Evolutionary conservation across 192 early-diverging fungal genomes (phyloP).

Genomic region (Backusella liffmaniae): DNA sequence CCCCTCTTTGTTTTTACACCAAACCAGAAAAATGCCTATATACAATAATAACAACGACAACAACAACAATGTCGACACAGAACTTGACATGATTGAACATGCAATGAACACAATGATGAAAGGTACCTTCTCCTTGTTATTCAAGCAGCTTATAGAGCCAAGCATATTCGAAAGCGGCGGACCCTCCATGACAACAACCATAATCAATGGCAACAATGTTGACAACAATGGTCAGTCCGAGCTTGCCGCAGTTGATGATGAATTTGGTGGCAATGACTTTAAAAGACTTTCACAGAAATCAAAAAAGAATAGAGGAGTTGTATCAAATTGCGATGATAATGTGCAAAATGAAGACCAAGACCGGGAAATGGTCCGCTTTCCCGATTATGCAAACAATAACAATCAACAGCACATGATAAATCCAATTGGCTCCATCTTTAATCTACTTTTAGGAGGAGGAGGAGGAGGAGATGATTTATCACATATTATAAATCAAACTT

Average conservation of each 20-base stretch:
- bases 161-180: neutral
- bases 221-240: neutral
- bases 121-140: neutral
- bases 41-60: neutral
- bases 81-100: neutral
- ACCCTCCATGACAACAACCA: neutral
- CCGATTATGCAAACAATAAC: neutral
- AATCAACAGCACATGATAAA: neutral
- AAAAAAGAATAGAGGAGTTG: neutral
- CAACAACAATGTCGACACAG: neutral
- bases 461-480: neutral
- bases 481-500: neutral
- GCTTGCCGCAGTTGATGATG: neutral
- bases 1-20: neutral
- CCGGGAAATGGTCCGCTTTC: neutral
- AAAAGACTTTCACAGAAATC: conserved; percentile 7
- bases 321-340: neutral
- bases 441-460: neutral
- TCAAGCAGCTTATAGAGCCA: neutral
- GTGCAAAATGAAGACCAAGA: neutral
- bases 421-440: neutral
- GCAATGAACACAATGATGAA: conserved; percentile 4
- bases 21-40: neutral
- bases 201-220: neutral
- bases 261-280: conserved; percentile 2